Conservation (phyloP, 2,329 filamentous ascomycete species). For the Huntiella decipiens region DNA sequence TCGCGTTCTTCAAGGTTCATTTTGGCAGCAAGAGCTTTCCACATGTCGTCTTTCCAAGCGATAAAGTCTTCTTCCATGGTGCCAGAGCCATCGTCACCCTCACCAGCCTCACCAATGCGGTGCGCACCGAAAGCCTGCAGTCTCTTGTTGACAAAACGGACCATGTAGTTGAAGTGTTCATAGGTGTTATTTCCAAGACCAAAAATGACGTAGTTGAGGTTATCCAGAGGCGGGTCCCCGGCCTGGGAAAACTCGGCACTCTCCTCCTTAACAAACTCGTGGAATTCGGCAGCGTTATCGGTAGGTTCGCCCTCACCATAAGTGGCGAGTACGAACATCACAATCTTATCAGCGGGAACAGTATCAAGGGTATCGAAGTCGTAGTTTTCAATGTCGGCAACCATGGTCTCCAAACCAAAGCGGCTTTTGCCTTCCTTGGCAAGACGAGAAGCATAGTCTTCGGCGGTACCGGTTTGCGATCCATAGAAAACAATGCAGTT, state of each 20-base stretch:
- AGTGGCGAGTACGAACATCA: constrained; percentile 88
- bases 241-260: constrained; percentile 64
- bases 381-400: constrained; percentile 93
- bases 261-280: constrained; percentile 79
- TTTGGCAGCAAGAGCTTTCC: constrained; percentile 61
- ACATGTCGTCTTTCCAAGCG: constrained; percentile 99
- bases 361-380: constrained; percentile 87
- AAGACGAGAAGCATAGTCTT: constrained; percentile 90
- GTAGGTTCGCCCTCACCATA: constrained; percentile 98
- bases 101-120: constrained; percentile 72
- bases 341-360: constrained; percentile 75
- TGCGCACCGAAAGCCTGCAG: constrained; percentile 66
- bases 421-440: constrained; percentile 95
- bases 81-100: constrained; percentile 92
- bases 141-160: constrained; percentile 71
- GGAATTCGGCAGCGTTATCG: constrained; percentile 97
- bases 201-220: constrained; percentile 85
- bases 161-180: constrained; percentile 98
- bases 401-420: constrained; percentile 95
- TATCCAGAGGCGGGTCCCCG: constrained; percentile 52
- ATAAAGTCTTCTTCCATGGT: constrained; percentile 99
- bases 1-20: constrained; percentile 90
- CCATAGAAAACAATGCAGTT: constrained; percentile 98
- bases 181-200: constrained; percentile 98
- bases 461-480: constrained; percentile 92